Evolutionary conservation across 129 eudicot genomes (phyloP).

Genomic region (Glebionis coronaria): DNA sequence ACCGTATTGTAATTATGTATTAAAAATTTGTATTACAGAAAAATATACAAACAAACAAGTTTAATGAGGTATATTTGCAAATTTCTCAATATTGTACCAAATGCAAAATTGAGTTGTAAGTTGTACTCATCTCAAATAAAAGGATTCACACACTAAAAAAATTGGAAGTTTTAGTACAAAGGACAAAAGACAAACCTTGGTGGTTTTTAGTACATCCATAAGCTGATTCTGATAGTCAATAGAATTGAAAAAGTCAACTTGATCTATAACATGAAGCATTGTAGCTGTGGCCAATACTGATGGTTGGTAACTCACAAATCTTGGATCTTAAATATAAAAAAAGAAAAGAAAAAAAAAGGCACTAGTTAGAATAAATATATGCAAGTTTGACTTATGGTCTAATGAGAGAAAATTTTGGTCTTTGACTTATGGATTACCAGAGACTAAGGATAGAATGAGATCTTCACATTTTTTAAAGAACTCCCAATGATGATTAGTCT

Average conservation of each 20-base stretch:
- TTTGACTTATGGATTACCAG: slow-evolving; percentile 42
- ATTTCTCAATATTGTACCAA: slow-evolving; percentile 22
- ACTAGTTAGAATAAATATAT: background rate
- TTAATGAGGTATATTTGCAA: too few species aligned
- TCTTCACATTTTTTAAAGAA: slow-evolving; percentile 60
- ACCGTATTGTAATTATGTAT: too few species aligned
- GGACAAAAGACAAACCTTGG: slow-evolving; percentile 47
- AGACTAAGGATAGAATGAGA: slow-evolving; percentile 52
- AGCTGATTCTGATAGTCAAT: slow-evolving; percentile 64
- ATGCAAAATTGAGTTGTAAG: slow-evolving; percentile 7
- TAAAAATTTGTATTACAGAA: too few species aligned
- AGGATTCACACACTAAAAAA: background rate
- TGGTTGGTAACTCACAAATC: slow-evolving; percentile 58
- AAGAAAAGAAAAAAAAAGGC: slow-evolving; percentile 13
- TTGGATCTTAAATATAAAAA: slow-evolving; percentile 44
- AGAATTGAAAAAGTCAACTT: slow-evolving; percentile 50
- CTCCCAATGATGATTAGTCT: slow-evolving; percentile 47
- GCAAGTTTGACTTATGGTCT: slow-evolving; percentile 17
- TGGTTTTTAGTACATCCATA: slow-evolving; percentile 53
- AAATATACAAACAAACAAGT: too few species aligned
- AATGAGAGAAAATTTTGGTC: background rate
- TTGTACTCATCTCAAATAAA: slow-evolving; percentile 14
- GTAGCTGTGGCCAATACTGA: slow-evolving; percentile 72
- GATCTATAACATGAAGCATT: slow-evolving; percentile 63
- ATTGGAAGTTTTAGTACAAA: background rate